Base-by-base conservation (phyloP, 1,284 basidiomycete species). In the Sanghuangporus weigelae region DNA sequence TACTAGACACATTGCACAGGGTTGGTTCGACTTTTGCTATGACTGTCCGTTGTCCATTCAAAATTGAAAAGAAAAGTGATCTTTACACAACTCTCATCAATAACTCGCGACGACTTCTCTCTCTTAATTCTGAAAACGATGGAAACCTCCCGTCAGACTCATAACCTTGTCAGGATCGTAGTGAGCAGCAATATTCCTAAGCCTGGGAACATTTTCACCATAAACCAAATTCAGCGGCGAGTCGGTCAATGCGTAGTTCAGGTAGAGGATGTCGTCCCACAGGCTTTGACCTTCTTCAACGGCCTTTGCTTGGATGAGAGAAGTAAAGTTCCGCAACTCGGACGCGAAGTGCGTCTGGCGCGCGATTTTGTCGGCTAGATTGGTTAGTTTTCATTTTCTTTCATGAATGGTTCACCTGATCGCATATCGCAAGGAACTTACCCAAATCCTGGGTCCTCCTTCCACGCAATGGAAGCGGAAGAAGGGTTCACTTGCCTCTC, bases 171-270 rank as follows among this genome's bases (percentile, higher is more conserved):
- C 39, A 3, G 63, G 63, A 42, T 64, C 63, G 26, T 57, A 60
- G 12, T 57, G 56, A 2, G 42, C 51, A 10, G 63, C 63, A 51
- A 64, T 35, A 36, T 42, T 26, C 35, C 31, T 36, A 21, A 64
- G 26, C 14, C 63, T 54, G 16, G 31, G 59, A 26, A 64, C 51
- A 36, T 64, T 64, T 36, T 42, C 26, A n/a, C 68, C 68, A 53
- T 67, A 69, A n/a, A 69, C 54, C 12, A 66, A 64, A 16, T 64
- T 48, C 16, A 62, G 59, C 7, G 63, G 58, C 38, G 60, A 66
- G 36, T 66, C 60, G 7, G 44, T 50, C 8, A 63, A 36, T 5
- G 68, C 64, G 40, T 69, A 69, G 51, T 68, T 69, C 7, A 64
- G 63, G 50, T 69, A 69, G 19, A 67, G 60, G 36, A 61, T 42